phyloP scores from a whole-genome alignment of 257 asterid genomes.

The Avicennia marina region DNA sequence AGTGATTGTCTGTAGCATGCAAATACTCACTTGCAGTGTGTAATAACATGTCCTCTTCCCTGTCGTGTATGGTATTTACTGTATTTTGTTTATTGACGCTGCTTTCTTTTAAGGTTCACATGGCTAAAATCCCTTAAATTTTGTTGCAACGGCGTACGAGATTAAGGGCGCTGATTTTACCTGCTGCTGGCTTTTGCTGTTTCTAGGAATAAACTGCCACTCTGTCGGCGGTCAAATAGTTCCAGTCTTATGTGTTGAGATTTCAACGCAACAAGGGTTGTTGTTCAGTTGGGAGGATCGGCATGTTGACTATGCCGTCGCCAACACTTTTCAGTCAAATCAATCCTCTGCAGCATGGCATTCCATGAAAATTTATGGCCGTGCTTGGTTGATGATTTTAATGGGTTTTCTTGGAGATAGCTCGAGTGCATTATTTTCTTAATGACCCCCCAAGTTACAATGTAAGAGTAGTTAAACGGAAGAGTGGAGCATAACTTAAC shows the following conservation, averaged over 20 bases:
- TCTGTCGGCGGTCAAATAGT: slow-evolving; percentile 1
- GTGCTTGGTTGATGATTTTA: too few species aligned
- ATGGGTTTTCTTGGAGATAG: too few species aligned
- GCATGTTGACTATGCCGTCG: neutral
- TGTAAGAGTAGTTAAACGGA: too few species aligned
- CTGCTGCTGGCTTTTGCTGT: neutral
- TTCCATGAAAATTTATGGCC: too few species aligned
- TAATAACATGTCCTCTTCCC: slow-evolving; percentile 9
- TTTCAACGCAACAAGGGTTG: neutral
- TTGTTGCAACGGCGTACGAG: neutral
- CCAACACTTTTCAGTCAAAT: slow-evolving; percentile 17
- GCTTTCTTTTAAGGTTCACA: slow-evolving; percentile 14
- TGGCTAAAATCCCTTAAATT: slow-evolving; percentile 20
- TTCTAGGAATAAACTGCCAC: neutral
- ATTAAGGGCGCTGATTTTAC: neutral
- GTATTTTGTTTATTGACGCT: too few species aligned
- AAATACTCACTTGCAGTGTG: slow-evolving; percentile 22
- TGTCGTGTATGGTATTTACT: too few species aligned
- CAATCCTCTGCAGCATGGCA: slow-evolving; percentile 15
- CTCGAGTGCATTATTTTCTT: too few species aligned
- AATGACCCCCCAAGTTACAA: too few species aligned
- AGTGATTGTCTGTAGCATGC: slow-evolving; percentile 21
- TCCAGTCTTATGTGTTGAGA: neutral
- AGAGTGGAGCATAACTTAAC: too few species aligned
- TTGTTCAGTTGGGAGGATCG: neutral